Percentiles rank a stretch among this genome's conserved stretches.
Conservation (phyloP, 1,139 yeast genomes). For the Yamadazyma atmosphaerica region DNA sequence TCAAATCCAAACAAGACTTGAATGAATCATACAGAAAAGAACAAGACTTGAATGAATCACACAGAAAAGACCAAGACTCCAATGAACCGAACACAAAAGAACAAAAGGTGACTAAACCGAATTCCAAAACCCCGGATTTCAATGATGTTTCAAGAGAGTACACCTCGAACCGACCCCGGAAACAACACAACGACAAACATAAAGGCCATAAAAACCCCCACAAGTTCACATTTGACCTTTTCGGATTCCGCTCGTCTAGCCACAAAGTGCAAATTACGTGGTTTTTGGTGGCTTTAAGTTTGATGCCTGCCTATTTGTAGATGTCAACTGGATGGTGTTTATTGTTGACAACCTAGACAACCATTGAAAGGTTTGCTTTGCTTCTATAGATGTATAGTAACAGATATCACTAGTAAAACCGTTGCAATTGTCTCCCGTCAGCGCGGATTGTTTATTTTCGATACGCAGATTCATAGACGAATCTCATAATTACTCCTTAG, state of each 20-base stretch:
- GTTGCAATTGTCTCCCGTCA: neutral
- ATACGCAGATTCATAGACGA: too few species aligned
- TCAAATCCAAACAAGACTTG: slow-evolving; percentile 13
- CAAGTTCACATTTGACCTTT: slow-evolving; percentile 5
- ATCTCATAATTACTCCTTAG: too few species aligned
- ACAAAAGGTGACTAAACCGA: too few species aligned
- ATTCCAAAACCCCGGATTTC: neutral
- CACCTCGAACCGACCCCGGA: neutral
- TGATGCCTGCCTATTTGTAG: neutral
- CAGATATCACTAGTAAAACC: too few species aligned
- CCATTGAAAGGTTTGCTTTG: too few species aligned
- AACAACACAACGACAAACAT: neutral
- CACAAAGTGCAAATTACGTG: slow-evolving; percentile 4
- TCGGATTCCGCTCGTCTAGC: slow-evolving; percentile 8
- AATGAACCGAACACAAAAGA: slow-evolving; percentile 12
- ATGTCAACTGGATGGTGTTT: too few species aligned
- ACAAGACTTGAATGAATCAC: slow-evolving; percentile 14
- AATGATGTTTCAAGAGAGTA: neutral
- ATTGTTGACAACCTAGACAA: too few species aligned
- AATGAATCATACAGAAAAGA: slow-evolving; percentile 13
- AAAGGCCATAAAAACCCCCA: too few species aligned
- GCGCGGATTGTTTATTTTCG: neutral
- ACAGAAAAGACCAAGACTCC: slow-evolving; percentile 12
- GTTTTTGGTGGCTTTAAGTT: neutral
- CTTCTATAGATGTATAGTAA: too few species aligned